Evolutionary conservation across 164 flowering plant genomes (phyloP).

Genomic region (Chloranthus sessilifolius): DNA sequence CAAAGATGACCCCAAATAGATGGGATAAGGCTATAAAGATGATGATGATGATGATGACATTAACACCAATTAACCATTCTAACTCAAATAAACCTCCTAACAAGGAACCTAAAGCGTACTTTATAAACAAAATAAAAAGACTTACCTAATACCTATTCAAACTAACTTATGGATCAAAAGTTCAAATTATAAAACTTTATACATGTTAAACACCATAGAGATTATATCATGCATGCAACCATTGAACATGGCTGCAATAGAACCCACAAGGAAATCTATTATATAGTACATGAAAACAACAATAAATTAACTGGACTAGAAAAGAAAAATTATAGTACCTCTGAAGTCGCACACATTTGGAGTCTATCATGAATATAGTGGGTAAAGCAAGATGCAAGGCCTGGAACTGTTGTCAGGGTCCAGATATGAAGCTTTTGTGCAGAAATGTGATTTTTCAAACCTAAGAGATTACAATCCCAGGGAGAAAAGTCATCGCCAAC

Average conservation of each 20-base stretch:
- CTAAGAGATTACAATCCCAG: slow-evolving; percentile 35
- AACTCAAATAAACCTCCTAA: too few species aligned
- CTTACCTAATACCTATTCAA: too few species aligned
- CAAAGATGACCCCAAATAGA: too few species aligned
- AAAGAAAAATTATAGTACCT: slow-evolving; percentile 41
- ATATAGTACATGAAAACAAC: too few species aligned
- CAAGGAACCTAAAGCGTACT: too few species aligned
- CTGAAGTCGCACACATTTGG: slow-evolving; percentile 18
- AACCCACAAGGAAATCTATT: neutral
- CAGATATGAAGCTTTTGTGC: slow-evolving; percentile 62
- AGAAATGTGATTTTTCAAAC: slow-evolving; percentile 43
- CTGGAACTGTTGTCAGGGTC: slow-evolving; percentile 59
- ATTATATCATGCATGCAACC: neutral
- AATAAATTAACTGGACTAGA: too few species aligned
- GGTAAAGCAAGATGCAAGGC: slow-evolving; percentile 51
- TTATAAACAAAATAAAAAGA: too few species aligned
- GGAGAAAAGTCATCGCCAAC: slow-evolving; percentile 29
- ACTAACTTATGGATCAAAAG: too few species aligned
- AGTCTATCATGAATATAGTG: slow-evolving; percentile 59
- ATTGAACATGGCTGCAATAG: neutral
- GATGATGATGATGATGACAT: too few species aligned
- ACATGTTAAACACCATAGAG: neutral
- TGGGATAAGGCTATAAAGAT: too few species aligned
- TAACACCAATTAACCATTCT: too few species aligned
- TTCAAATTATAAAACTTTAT: too few species aligned